A percentile compares a stretch with the other conserved stretches of the same genome.
These are phyloP conservation scores for Exophiala alcalophila DNA, from an alignment of 2,329 filamentous ascomycete genomes.

Conservation along the genomic window DNA sequence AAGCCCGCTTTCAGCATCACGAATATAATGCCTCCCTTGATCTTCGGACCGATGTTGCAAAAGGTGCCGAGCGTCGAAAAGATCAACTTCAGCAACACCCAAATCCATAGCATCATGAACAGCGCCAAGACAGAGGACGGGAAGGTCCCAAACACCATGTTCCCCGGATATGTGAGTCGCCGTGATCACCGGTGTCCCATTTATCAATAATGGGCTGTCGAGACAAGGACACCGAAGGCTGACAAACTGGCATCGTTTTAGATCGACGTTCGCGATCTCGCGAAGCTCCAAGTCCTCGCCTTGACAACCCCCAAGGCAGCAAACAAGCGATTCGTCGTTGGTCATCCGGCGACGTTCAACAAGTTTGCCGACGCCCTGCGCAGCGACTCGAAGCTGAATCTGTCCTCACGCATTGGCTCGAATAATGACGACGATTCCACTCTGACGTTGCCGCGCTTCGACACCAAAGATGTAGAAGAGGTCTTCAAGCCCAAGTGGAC, in stretches of 20 bases:
- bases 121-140: conserved; percentile 14
- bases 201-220: conserved; percentile 1
- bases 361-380: conserved; percentile 16
- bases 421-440: conserved; percentile 13
- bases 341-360: conserved; percentile 19
- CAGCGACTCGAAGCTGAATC: neutral
- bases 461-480: conserved; percentile 15
- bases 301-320: conserved; percentile 46
- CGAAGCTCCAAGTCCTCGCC: conserved; percentile 47
- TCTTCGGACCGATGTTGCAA: conserved; percentile 62
- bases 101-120: conserved; percentile 51
- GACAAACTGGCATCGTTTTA: conserved; percentile 55
- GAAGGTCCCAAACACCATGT: conserved; percentile 17
- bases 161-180: conserved; percentile 16
- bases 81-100: conserved; percentile 71
- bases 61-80: conserved; percentile 60
- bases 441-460: conserved; percentile 16
- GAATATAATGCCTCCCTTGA: conserved; percentile 61
- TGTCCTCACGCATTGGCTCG: conserved; percentile 12
- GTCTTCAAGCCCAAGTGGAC: conserved; percentile 17
- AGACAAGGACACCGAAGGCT: neutral
- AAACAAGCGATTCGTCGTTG: conserved; percentile 45
- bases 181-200: too few relatives aligned
- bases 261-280: conserved; percentile 52
- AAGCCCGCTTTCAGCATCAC: conserved; percentile 58